phyloP scores from a whole-genome alignment of 257 asterid genomes.

The Solanum pennellii region DNA sequence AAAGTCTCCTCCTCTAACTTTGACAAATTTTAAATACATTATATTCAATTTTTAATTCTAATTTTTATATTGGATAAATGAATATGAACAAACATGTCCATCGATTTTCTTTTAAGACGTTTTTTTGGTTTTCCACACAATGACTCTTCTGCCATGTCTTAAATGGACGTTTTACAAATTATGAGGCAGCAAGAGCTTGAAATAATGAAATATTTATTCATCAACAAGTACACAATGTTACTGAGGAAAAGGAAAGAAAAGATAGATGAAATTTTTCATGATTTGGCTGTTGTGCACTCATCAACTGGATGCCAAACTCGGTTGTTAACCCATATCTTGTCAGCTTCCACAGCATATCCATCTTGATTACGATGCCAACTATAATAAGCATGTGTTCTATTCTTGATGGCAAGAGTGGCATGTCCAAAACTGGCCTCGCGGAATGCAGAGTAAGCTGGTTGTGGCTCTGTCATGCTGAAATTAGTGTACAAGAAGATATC shows the following conservation, averaged over 20 bases:
- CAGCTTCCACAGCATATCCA: conserved; percentile 62
- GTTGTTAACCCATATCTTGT: conserved; percentile 64
- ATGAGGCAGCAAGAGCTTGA: neutral
- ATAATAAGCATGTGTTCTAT: conserved; percentile 63
- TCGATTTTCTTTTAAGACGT: neutral
- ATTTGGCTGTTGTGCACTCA: conserved; percentile 25
- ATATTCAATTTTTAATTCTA: neutral
- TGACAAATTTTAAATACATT: neutral
- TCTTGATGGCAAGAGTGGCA: conserved; percentile 59
- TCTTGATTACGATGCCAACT: conserved; percentile 86
- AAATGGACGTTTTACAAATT: neutral
- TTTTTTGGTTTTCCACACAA: neutral
- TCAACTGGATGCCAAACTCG: conserved; percentile 48
- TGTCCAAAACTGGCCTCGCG: conserved; percentile 97
- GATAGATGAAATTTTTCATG: neutral
- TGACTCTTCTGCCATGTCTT: neutral
- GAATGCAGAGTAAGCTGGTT: conserved; percentile 74
- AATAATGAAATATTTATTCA: neutral
- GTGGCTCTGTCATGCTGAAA: conserved; percentile 81
- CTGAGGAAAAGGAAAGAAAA: neutral
- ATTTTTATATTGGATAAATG: neutral
- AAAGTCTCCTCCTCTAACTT: neutral
- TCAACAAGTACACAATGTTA: neutral
- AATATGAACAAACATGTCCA: neutral
- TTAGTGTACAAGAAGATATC: neutral